Percentiles rank a stretch among this genome's conserved stretches.
Evolutionary conservation across 495 filamentous ascomycete genomes (phyloP).

Genomic region (Aspergillus saccharolyticus): DNA sequence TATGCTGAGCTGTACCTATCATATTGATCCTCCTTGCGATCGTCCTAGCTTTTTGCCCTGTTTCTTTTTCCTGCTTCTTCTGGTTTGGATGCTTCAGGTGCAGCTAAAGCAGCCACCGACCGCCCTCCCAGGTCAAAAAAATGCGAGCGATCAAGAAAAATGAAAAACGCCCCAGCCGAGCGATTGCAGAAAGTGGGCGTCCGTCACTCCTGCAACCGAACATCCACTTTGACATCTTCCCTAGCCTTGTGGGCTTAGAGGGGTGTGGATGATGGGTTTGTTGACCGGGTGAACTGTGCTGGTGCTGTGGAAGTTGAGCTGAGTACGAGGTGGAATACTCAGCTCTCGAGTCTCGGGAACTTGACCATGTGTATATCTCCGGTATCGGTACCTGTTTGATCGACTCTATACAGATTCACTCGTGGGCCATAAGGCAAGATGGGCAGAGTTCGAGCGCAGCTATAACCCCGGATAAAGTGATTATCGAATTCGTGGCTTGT

Average conservation of each 20-base stretch:
- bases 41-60: neutral
- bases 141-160: neutral
- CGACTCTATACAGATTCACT: neutral
- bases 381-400: neutral
- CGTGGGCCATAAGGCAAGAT: neutral
- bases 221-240: conserved; percentile 6
- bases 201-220: neutral
- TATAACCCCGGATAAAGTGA: neutral
- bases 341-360: neutral
- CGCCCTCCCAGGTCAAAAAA: neutral
- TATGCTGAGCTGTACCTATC: conserved; percentile 15
- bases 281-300: neutral
- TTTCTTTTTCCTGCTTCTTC: too few species aligned
- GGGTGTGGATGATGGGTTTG: neutral
- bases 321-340: too few species aligned
- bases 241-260: neutral
- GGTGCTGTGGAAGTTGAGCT: neutral
- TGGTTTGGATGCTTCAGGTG: neutral
- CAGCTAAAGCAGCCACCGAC: neutral
- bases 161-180: conserved; percentile 14
- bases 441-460: neutral
- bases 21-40: conserved; percentile 6
- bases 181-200: conserved; percentile 15
- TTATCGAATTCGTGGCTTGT: too few species aligned
- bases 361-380: neutral